phyloP scores from a whole-genome alignment of 495 filamentous ascomycete genomes.

The Hyaloscypha hepaticicola region DNA sequence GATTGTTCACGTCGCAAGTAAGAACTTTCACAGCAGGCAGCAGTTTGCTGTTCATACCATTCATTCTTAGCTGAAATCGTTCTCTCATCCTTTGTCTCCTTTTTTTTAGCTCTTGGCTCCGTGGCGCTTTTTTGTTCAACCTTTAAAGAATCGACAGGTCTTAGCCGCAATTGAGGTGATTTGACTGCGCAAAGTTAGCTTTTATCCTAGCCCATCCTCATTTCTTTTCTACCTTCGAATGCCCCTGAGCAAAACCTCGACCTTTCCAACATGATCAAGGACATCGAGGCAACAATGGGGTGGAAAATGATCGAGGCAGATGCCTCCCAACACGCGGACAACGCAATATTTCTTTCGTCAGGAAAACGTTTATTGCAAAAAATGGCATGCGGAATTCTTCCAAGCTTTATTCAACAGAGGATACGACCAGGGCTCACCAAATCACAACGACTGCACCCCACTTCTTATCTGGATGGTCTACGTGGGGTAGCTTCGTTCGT shows the following conservation, averaged over 20 bases:
- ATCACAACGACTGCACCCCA: conserved; percentile 38
- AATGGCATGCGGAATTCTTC: conserved; percentile 23
- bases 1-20: not conserved
- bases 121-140: not conserved
- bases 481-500: conserved; percentile 55
- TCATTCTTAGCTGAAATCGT: not conserved
- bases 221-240: conserved; percentile 2
- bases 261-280: conserved; percentile 15
- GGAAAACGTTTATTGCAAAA: conserved; percentile 19
- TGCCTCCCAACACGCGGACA: conserved; percentile 4
- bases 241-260: not conserved
- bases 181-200: not conserved
- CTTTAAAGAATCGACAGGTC: not conserved
- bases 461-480: conserved; percentile 54
- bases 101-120: not conserved
- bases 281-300: conserved; percentile 6
- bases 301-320: conserved; percentile 22
- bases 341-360: conserved; percentile 19
- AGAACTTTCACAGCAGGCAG: not conserved
- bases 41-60: not conserved
- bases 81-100: too few species aligned
- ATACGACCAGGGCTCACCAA: conserved; percentile 21
- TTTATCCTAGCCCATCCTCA: not conserved
- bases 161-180: not conserved
- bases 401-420: conserved; percentile 25